Conservation (phyloP, 345 rosid genomes). For the Toxicodendron radicans region DNA sequence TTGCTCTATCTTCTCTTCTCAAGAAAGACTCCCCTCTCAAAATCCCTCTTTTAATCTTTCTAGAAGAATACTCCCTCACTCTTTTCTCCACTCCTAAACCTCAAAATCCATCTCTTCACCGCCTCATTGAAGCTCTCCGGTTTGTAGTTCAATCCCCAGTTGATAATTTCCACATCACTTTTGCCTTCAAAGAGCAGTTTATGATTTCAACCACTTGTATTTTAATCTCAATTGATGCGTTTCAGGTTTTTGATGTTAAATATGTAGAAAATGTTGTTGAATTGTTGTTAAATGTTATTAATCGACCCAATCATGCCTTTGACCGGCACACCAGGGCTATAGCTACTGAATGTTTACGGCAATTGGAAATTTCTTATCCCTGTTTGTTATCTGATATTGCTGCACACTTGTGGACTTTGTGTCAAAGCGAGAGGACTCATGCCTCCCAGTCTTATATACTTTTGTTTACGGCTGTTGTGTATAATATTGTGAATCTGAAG, state of each 20-base stretch:
- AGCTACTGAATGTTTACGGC: constrained; percentile 87
- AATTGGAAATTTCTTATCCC: constrained; percentile 72
- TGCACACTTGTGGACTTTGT: constrained; percentile 84
- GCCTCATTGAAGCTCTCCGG: constrained; percentile 68
- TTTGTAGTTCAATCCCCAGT: constrained; percentile 67
- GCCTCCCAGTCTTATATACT: constrained; percentile 79
- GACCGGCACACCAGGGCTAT: constrained; percentile 83
- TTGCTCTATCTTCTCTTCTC: constrained; percentile 60
- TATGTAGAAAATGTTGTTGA: constrained; percentile 60
- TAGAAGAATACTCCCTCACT: constrained; percentile 65
- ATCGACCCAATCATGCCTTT: constrained; percentile 83
- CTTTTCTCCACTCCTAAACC: constrained; percentile 25
- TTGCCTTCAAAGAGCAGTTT: constrained; percentile 74
- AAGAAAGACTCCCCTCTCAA: constrained; percentile 71
- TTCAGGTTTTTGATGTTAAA: constrained; percentile 30
- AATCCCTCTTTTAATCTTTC: constrained; percentile 67
- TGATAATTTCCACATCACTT: constrained; percentile 48
- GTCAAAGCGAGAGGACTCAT: constrained; percentile 89
- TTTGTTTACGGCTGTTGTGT: constrained; percentile 62
- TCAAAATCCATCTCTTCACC: constrained; percentile 38
- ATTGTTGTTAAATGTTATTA: constrained; percentile 64
- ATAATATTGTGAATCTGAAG: constrained; percentile 55
- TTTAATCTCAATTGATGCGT: constrained; percentile 54
- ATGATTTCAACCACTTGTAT: constrained; percentile 78
- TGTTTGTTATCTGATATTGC: constrained; percentile 74